A percentile compares a stretch with the other conserved stretches of the same genome.
Evolutionary conservation across 441 rosid genomes (phyloP).

Genomic region (Gossypium trilobum): DNA sequence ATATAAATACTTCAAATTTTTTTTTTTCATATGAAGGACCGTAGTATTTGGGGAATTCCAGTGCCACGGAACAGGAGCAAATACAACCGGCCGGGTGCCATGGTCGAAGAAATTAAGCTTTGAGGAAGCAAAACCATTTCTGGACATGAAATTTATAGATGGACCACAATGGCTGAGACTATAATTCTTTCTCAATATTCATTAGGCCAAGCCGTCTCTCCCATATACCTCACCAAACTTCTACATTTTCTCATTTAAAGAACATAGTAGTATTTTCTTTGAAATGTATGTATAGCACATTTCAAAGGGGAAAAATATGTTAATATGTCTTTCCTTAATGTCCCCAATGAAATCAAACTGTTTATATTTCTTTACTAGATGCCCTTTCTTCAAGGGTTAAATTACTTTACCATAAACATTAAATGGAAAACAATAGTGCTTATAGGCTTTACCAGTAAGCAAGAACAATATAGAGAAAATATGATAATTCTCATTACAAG

Average conservation of each 20-base stretch:
- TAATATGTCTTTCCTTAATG: not conserved
- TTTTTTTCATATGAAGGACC: slow-evolving; percentile 36
- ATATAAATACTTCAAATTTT: not conserved
- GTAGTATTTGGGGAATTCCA: slow-evolving; percentile 64
- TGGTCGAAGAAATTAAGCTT: slow-evolving; percentile 54
- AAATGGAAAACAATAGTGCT: not conserved
- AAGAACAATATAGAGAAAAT: not conserved
- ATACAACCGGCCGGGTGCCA: slow-evolving; percentile 46
- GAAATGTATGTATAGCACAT: not conserved
- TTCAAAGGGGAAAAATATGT: not conserved
- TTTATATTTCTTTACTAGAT: not conserved
- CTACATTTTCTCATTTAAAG: not conserved
- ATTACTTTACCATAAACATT: not conserved
- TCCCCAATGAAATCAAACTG: not conserved
- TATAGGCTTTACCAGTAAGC: not conserved
- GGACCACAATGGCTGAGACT: slow-evolving; percentile 77
- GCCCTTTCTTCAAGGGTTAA: not conserved
- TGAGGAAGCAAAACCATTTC: slow-evolving; percentile 46
- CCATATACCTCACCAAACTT: not conserved
- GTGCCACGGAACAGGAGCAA: slow-evolving; percentile 72
- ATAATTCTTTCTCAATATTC: slow-evolving; percentile 9
- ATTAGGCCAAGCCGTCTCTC: not conserved
- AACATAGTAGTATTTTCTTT: not conserved
- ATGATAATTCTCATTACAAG: slow-evolving; percentile 10
- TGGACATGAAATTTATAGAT: slow-evolving; percentile 50